Evolutionary conservation across 371 early-diverging fungal genomes (phyloP).

Genomic region (Massospora cicadina): DNA sequence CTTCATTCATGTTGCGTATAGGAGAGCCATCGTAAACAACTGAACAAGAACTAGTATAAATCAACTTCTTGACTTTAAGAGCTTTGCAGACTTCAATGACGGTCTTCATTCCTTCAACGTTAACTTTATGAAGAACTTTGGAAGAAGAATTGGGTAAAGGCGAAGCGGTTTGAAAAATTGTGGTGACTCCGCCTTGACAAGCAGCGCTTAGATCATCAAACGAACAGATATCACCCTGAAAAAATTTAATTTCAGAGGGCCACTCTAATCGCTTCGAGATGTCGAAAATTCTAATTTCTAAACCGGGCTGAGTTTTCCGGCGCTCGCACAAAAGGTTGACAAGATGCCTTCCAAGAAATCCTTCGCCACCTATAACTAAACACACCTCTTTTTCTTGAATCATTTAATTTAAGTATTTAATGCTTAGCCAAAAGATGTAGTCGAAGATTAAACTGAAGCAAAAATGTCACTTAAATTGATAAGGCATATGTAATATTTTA

Average conservation of each 20-base stretch:
- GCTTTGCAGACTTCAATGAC: constrained; percentile 61
- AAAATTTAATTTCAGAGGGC: constrained; percentile 10
- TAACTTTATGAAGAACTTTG: constrained; percentile 45
- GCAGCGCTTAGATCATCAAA: constrained; percentile 12
- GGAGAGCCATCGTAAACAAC: constrained; percentile 68
- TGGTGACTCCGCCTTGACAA: constrained; percentile 1
- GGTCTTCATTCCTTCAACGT: constrained; percentile 74
- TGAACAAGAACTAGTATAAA: constrained; percentile 76
- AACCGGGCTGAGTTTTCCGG: neutral
- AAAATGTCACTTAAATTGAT: no score
- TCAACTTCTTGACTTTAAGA: constrained; percentile 44
- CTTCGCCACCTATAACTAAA: constrained; percentile 16
- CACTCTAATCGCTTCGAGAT: constrained; percentile 9
- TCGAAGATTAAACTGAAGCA: no score
- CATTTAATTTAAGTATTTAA: no score
- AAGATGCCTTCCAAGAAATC: constrained; percentile 14
- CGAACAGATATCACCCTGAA: constrained; percentile 13
- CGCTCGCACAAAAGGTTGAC: constrained; percentile 11
- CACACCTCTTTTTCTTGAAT: constrained; percentile 11
- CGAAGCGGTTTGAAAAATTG: constrained; percentile 72
- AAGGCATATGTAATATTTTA: no score
- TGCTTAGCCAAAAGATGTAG: no score
- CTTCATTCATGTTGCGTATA: constrained; percentile 67
- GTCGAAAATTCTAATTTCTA: constrained; percentile 14
- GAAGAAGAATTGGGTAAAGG: constrained; percentile 57